These are phyloP conservation scores for Mortierella sp. DNA, from an alignment of 371 early-diverging fungal genomes.

Conservation along the genomic window DNA sequence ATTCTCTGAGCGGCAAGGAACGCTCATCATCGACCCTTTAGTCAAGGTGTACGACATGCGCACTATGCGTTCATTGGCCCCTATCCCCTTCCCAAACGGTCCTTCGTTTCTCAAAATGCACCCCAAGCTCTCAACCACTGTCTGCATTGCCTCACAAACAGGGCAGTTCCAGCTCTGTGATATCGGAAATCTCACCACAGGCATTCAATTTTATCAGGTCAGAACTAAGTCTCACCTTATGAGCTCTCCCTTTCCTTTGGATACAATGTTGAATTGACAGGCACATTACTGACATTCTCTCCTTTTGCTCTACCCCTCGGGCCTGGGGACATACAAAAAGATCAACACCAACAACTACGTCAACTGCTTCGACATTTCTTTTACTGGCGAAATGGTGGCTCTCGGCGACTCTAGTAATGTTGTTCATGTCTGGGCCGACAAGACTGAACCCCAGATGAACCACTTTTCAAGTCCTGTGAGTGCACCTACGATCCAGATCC, in stretches of 20 bases:
- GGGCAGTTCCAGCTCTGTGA: slow-evolving; percentile 83
- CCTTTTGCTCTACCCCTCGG: background rate
- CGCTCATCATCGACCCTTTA: slow-evolving; percentile 75
- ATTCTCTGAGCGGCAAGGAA: slow-evolving; percentile 74
- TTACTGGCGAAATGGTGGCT: slow-evolving; percentile 77
- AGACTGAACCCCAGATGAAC: slow-evolving; percentile 73
- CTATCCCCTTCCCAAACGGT: slow-evolving; percentile 78
- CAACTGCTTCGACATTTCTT: slow-evolving; percentile 77
- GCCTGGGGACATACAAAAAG: slow-evolving; percentile 8
- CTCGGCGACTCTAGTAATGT: slow-evolving; percentile 78
- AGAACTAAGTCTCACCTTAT: background rate
- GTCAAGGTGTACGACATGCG: slow-evolving; percentile 90
- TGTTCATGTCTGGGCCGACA: slow-evolving; percentile 75
- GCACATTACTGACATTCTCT: background rate
- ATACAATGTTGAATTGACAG: too few species aligned
- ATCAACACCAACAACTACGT: slow-evolving; percentile 71
- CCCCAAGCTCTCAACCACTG: slow-evolving; percentile 74
- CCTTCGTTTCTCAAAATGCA: slow-evolving; percentile 80
- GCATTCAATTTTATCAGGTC: slow-evolving; percentile 76
- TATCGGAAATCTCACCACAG: slow-evolving; percentile 64
- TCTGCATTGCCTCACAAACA: slow-evolving; percentile 74
- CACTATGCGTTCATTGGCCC: slow-evolving; percentile 75
- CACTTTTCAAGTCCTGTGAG: slow-evolving; percentile 72
- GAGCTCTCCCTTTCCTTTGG: too few species aligned
- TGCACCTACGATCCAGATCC: slow-evolving; percentile 64